Percentiles rank a stretch among this genome's conserved stretches.
Evolutionary conservation across 2,329 filamentous ascomycete species (phyloP).

Genomic region (Microcyclospora pomicola): DNA sequence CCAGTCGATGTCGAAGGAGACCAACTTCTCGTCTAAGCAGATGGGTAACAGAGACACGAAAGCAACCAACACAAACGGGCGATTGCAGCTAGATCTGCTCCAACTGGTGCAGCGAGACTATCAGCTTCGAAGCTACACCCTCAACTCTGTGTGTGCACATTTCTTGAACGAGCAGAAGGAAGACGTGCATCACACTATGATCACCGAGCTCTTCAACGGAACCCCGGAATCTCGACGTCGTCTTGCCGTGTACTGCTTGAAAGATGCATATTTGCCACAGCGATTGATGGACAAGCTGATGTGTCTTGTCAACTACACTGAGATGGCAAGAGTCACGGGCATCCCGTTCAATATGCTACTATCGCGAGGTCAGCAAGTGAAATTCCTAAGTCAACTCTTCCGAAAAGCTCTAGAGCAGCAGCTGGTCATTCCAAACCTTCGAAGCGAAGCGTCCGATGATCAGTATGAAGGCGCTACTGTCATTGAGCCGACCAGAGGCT

Average conservation of each 20-base stretch:
- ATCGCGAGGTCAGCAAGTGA: slow-evolving; percentile 86
- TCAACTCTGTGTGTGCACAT: slow-evolving; percentile 90
- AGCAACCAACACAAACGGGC: slow-evolving; percentile 83
- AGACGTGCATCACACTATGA: slow-evolving; percentile 98
- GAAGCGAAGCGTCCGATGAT: slow-evolving; percentile 56
- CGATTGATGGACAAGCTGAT: slow-evolving; percentile 94
- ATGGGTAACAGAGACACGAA: slow-evolving; percentile 96
- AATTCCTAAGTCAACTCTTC: slow-evolving; percentile 95
- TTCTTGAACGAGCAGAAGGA: slow-evolving; percentile 97
- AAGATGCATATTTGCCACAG: slow-evolving; percentile 92
- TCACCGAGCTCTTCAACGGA: slow-evolving; percentile 93
- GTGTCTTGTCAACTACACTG: slow-evolving; percentile 96
- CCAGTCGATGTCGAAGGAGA: slow-evolving; percentile 58
- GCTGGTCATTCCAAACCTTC: slow-evolving; percentile 81
- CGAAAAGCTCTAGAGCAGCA: slow-evolving; percentile 87
- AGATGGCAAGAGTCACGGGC: slow-evolving; percentile 98
- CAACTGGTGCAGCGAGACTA: slow-evolving; percentile 91
- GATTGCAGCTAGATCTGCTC: slow-evolving; percentile 84
- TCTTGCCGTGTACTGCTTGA: slow-evolving; percentile 88
- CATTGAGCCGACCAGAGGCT: slow-evolving; percentile 85
- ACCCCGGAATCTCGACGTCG: slow-evolving; percentile 83
- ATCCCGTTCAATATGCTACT: slow-evolving; percentile 94
- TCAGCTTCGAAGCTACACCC: slow-evolving; percentile 87
- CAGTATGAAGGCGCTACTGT: slow-evolving; percentile 97
- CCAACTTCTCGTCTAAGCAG: slow-evolving; percentile 93